Base-by-base conservation (phyloP, 306 rosid species). In the Prunus padus region DNA sequence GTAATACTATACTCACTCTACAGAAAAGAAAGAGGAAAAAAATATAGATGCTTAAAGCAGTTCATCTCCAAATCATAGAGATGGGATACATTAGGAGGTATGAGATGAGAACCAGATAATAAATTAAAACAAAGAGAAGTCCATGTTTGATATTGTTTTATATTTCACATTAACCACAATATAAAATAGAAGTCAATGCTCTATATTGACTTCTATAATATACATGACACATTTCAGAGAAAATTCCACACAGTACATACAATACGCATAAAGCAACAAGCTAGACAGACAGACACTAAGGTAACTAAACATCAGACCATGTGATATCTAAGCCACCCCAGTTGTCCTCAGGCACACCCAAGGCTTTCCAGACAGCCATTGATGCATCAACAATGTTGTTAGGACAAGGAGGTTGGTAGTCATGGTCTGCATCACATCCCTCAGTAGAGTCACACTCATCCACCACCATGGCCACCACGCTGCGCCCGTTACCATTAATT, bases 401-500 rank as follows among this genome's bases (percentile, higher is more conserved):
- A 37, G 71, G 10, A 60, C 89, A 83, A 0, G 87, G 82, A 22
- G 83, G 87, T 51, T 87, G 80, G 40, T 18, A 80, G 65, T 57
- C 85, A 75, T 82, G 88, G 0, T 71, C 83, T 0, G 46, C 31
- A 54, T 87, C 88, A 59, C 81, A 84, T 13, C 88, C 93, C 61
- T 0, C 49, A 0, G 76, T 81, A 0, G 93, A 85, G 18, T 87
- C 93, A 77, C 89, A 89, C 67, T 89, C 91, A 23, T 87, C 93
- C 11, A 89, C 88, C 42, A 83, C 89, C 78, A 14, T 68, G 0
- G 88, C 91, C 20, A 52, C 67, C 14, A 85, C 87, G 3, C 26
- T 78, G 44, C 46, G 74, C 3, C 88, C 85, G 68, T 85, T 85
- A 2, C 65, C 91, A 42, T 19, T 1, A 3, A 85, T 83, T 55